A percentile compares a stretch with the other conserved stretches of the same genome.
Conservation (phyloP, 495 filamentous ascomycete genomes). For the Penicillium robsamsonii region DNA sequence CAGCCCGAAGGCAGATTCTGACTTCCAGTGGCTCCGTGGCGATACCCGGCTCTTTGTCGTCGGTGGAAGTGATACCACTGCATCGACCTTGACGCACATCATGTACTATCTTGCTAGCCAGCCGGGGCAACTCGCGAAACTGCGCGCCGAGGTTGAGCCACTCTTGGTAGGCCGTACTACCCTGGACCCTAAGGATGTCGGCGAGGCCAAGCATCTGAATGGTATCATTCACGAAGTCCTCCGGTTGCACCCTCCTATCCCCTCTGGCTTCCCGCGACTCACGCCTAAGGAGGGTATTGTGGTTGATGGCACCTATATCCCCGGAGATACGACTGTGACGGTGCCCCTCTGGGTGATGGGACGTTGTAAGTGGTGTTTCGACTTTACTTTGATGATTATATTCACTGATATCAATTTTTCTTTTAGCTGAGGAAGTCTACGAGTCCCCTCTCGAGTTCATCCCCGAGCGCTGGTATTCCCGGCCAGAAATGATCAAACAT, state of each 20-base stretch:
- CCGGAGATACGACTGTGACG: conserved; percentile 36
- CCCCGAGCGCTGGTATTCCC: background rate
- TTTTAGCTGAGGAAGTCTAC: background rate
- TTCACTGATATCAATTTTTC: background rate
- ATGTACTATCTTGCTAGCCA: background rate
- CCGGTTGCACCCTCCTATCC: conserved; percentile 30
- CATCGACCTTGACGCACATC: background rate
- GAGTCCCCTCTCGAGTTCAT: background rate
- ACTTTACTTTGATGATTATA: too few species aligned
- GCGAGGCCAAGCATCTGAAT: background rate
- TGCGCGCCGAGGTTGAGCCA: background rate
- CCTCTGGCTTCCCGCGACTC: conserved; percentile 31
- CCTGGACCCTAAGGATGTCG: background rate
- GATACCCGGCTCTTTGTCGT: background rate
- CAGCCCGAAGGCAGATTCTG: background rate
- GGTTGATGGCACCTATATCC: conserved; percentile 44
- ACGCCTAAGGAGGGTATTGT: conserved; percentile 45
- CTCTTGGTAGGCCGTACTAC: background rate
- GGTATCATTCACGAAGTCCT: conserved; percentile 44
- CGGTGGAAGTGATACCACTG: background rate
- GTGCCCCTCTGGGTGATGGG: background rate
- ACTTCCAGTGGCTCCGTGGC: background rate
- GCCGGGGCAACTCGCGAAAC: background rate
- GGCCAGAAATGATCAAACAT: background rate
- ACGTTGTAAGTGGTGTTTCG: background rate